phyloP scores from a whole-genome alignment of 768 basidiomycete species.

The Naganishia friedmannii region DNA sequence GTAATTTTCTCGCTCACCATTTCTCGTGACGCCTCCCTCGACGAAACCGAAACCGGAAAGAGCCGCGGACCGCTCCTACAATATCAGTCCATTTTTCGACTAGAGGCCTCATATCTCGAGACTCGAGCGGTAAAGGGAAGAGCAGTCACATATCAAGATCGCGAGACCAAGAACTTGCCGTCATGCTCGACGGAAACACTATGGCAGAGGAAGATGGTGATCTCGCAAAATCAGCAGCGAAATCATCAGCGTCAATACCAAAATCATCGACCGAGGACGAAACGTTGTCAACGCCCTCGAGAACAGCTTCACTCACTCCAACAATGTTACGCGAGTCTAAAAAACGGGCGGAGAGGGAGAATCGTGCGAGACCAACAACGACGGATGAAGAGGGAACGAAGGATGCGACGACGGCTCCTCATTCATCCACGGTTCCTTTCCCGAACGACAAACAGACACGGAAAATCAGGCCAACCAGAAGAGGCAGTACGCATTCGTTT shows the following conservation, averaged over 20 bases:
- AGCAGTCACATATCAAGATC: no score
- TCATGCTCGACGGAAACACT: background rate
- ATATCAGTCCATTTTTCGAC: no score
- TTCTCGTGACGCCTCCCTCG: no score
- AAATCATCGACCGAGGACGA: background rate
- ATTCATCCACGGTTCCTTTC: background rate
- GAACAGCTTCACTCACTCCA: constrained; percentile 10
- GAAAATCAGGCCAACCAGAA: constrained; percentile 16
- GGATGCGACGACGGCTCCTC: background rate
- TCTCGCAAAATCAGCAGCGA: background rate
- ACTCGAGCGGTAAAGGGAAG: no score
- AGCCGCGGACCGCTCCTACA: no score
- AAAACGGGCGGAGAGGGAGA: background rate
- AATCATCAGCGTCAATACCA: background rate
- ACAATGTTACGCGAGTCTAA: background rate
- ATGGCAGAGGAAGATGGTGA: background rate
- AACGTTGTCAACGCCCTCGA: background rate
- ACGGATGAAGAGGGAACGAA: background rate
- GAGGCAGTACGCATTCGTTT: constrained; percentile 12
- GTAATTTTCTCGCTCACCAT: no score
- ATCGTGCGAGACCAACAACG: no score
- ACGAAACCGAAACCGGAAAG: no score
- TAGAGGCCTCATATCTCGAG: no score
- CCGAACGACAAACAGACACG: constrained; percentile 1
- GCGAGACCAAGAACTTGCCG: background rate